Percentiles rank a stretch among this genome's conserved stretches.
These are phyloP conservation scores for Eremothecium cymbalariae DNA, from an alignment of 1,139 yeast species.

Conservation along the genomic window DNA sequence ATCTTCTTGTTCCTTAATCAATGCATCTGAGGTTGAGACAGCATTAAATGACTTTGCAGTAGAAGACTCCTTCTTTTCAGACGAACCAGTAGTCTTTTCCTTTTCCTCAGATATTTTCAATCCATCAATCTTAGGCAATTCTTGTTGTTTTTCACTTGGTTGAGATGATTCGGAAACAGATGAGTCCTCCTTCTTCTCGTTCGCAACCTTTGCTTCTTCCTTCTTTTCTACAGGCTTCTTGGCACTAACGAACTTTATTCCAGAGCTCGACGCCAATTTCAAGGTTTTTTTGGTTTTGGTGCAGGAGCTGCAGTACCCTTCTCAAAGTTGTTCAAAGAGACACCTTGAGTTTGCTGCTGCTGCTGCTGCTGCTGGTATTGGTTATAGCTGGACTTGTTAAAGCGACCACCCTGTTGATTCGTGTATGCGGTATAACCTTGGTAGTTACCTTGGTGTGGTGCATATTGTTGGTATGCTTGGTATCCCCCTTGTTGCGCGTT, in stretches of 20 bases:
- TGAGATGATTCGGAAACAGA: conserved; percentile 23
- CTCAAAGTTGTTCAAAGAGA: conserved; percentile 84
- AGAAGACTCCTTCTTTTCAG: conserved; percentile 12
- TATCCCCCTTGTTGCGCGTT: conserved; percentile 28
- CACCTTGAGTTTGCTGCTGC: conserved; percentile 41
- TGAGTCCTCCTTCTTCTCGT: conserved; percentile 24
- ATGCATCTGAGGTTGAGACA: conserved; percentile 31
- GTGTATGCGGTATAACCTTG: conserved; percentile 20
- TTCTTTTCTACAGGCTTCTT: conserved; percentile 36
- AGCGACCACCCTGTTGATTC: conserved; percentile 24
- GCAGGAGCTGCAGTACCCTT: conserved; percentile 44
- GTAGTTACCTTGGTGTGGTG: conserved; percentile 21
- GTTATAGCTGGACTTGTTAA: conserved; percentile 17
- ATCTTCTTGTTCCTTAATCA: conserved; percentile 71
- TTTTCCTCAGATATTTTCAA: conserved; percentile 17
- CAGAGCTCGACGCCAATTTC: conserved; percentile 57
- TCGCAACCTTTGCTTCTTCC: conserved; percentile 29
- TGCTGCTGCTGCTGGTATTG: conserved; percentile 15
- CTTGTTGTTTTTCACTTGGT: conserved; percentile 11
- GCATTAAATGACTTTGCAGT: conserved; percentile 10
- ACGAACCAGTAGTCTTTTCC: conserved; percentile 16
- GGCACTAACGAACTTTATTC: conserved; percentile 60
- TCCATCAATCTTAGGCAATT: conserved; percentile 13
- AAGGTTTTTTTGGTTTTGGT: conserved; percentile 52
- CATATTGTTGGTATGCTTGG: conserved; percentile 30